Base-by-base conservation (phyloP, 2,329 filamentous ascomycete species). In the Fusarium albosuccineum region DNA sequence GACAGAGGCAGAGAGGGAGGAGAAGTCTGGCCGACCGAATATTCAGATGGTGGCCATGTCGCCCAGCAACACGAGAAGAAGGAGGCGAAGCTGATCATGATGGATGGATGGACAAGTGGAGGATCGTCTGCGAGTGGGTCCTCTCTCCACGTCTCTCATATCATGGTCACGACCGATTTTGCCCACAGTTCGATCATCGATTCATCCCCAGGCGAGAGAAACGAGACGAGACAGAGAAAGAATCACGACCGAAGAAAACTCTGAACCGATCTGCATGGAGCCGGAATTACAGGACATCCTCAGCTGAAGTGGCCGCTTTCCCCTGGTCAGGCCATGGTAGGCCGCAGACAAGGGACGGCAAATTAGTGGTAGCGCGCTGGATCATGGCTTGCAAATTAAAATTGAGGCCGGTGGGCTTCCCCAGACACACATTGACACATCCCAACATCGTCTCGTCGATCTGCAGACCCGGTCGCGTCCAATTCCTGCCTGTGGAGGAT, bases 331-430 rank as follows among this genome's bases (percentile, higher is more conserved):
- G 33, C 54, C 67, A 64, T 44, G 46, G 54, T 39, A 50, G 33
- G 44, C 16, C 52, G 46, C 60, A 57, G 60, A 48, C 50, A 54
- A 68, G 66, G 69, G 51, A 62, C 67, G 59, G 70, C 57, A 72
- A 74, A 74, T 73, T 74, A 74, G 60, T 62, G 57, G 50, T 58
- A 40, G 53, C 46, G 50, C 57, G 63, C 66, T 69, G 70, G 57
- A 74, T 73, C 71, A 71, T 74, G 70, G 72, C 72, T 74, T 74
- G 73, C 61, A 69, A 66, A 64, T 74, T 73, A 72, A 74, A 74
- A 73, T 74, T 70, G 70, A 70, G 66, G 62, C 58, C 64, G 66
- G 70, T 61, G 60, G 70, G 71, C 62, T 73, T 74, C 73, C 73
- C 73, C 72, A 73, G 72, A 74, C 69, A 68, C 67, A 57, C 54